Percentiles rank a stretch among this genome's conserved stretches.
These are phyloP conservation scores for Taxillus chinensis DNA, from an alignment of 164 flowering plant genomes.

Conservation along the genomic window DNA sequence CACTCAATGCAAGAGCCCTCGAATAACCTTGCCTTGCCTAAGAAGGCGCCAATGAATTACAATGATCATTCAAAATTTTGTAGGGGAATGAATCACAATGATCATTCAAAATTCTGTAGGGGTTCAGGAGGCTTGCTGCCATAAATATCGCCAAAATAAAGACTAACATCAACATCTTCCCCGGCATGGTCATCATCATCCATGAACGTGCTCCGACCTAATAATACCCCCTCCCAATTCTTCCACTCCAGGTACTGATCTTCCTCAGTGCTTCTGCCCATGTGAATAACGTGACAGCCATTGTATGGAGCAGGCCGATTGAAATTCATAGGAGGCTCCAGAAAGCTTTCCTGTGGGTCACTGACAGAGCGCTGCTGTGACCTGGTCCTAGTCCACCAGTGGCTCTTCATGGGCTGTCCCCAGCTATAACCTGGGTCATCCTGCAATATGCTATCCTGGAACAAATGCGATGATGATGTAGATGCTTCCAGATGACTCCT, in stretches of 20 bases:
- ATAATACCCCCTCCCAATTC: constrained; percentile 24
- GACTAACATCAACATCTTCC: constrained; percentile 28
- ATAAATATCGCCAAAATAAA: constrained; percentile 73
- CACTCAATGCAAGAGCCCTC: too few species aligned
- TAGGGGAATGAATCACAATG: too few species aligned
- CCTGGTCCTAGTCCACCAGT: constrained; percentile 76
- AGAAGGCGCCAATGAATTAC: too few species aligned
- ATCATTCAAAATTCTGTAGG: background rate
- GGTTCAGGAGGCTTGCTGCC: constrained; percentile 23
- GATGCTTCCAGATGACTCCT: constrained; percentile 57
- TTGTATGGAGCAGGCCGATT: constrained; percentile 6
- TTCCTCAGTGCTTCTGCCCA: constrained; percentile 48
- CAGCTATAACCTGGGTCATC: constrained; percentile 23
- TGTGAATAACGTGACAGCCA: constrained; percentile 22
- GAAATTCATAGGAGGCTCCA: constrained; percentile 53
- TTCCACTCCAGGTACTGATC: constrained; percentile 45
- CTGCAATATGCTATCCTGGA: constrained; percentile 45
- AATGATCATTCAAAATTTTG: too few species aligned
- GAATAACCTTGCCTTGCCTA: too few species aligned
- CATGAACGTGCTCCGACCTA: constrained; percentile 20
- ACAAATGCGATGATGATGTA: constrained; percentile 45
- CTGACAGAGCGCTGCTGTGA: constrained; percentile 1
- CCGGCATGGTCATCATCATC: constrained; percentile 40
- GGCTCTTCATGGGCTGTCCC: constrained; percentile 19
- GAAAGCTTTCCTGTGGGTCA: constrained; percentile 47